These are phyloP conservation scores for Pseudomonodictys pantanalensis DNA, from an alignment of 495 filamentous ascomycete species.

Conservation along the genomic window DNA sequence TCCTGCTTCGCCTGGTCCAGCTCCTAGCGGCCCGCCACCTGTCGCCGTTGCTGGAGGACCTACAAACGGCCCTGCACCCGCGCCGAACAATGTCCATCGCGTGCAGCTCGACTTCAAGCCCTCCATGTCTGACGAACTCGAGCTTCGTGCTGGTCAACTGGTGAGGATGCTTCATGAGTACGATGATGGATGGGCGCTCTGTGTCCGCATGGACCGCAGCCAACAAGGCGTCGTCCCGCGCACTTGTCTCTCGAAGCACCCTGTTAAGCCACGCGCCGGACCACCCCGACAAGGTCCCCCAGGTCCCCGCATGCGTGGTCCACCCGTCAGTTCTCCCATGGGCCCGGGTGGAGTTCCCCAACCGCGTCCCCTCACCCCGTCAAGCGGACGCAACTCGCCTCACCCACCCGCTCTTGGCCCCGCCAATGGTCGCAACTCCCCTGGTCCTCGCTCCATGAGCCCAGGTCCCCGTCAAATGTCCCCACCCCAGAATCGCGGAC, in stretches of 20 bases:
- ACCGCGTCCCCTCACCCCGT: constrained; percentile 34
- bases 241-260: constrained; percentile 86
- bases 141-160: constrained; percentile 71
- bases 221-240: constrained; percentile 90
- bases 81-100: constrained; percentile 60
- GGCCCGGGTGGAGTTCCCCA: constrained; percentile 22
- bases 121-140: constrained; percentile 87
- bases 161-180: constrained; percentile 92
- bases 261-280: constrained; percentile 77
- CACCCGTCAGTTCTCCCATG: constrained; percentile 31
- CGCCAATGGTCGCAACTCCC: constrained; percentile 42
- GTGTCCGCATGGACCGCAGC: constrained; percentile 83
- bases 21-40: constrained; percentile 37
- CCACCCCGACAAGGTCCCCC: constrained; percentile 43
- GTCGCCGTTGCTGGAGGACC: constrained; percentile 21
- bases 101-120: constrained; percentile 95
- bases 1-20: constrained; percentile 43
- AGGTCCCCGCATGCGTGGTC: constrained; percentile 43
- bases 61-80: constrained; percentile 22
- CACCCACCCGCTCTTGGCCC: constrained; percentile 48
- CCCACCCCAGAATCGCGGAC: constrained; percentile 30
- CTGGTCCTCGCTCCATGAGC: constrained; percentile 41
- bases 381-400: constrained; percentile 33
- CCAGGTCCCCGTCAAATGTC: constrained; percentile 12
- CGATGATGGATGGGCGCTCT: constrained; percentile 98